phyloP scores from a whole-genome alignment of 2,329 filamentous ascomycete species.

The Sclerotinia spermophila region DNA sequence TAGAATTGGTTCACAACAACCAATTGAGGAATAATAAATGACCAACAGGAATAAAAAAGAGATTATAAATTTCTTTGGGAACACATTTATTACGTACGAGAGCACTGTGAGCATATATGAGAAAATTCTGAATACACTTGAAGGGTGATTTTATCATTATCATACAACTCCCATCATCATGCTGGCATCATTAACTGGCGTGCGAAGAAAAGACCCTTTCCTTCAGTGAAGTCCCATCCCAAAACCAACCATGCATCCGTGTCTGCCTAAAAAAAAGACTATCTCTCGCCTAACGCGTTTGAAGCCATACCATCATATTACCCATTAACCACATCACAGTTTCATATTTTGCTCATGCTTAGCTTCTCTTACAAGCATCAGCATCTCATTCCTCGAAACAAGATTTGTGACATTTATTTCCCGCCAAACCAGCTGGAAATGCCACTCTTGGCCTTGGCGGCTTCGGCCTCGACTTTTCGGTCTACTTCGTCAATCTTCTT shows the following conservation, averaged over 20 bases:
- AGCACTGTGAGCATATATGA: not conserved
- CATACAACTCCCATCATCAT: slow-evolving; percentile 1
- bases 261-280: not conserved
- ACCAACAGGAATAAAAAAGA: not conserved
- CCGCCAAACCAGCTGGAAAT: slow-evolving; percentile 83
- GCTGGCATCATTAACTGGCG: slow-evolving; percentile 8
- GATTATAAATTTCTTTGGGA: not conserved
- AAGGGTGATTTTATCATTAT: slow-evolving; percentile 9
- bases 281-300: not conserved
- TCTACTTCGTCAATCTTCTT: slow-evolving; percentile 81
- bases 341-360: not conserved
- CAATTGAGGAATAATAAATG: not conserved
- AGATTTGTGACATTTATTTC: slow-evolving; percentile 40
- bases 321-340: not conserved
- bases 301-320: slow-evolving; percentile 9
- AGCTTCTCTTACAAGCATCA: not conserved
- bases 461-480: slow-evolving; percentile 72
- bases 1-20: slow-evolving; percentile 10
- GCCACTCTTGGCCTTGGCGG: slow-evolving; percentile 78
- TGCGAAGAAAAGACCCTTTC: not conserved
- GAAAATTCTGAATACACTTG: not conserved
- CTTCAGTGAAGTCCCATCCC: not conserved
- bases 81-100: no score
- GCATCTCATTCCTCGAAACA: not conserved
- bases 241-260: slow-evolving; percentile 1